Percentiles rank a stretch among this genome's conserved stretches.
Evolutionary conservation across 2,329 filamentous ascomycete species (phyloP).

Genomic region (Fusarium vanettenii): DNA sequence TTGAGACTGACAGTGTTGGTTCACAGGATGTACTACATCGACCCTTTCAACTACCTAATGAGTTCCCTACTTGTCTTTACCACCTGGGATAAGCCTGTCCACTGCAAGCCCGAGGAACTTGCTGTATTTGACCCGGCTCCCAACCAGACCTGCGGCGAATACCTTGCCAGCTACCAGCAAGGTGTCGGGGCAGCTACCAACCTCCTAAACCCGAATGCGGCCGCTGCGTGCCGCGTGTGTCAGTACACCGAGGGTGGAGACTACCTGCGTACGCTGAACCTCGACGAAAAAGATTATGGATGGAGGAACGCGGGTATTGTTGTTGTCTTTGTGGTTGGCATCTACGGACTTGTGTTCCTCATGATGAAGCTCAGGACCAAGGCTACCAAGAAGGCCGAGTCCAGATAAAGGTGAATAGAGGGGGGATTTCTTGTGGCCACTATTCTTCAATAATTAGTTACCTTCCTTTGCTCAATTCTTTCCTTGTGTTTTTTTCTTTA

Average conservation of each 20-base stretch:
- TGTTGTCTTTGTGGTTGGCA: conserved; percentile 62
- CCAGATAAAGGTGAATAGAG: background rate
- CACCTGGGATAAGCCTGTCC: background rate
- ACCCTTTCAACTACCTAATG: background rate
- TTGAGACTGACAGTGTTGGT: background rate
- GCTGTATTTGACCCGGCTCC: background rate
- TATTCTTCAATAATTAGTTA: background rate
- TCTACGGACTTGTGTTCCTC: conserved; percentile 55
- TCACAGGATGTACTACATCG: background rate
- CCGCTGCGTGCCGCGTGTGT: background rate
- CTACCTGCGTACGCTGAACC: conserved; percentile 66
- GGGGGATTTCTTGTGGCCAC: background rate
- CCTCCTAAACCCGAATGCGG: background rate
- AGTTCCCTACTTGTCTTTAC: background rate
- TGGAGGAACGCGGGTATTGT: conserved; percentile 71
- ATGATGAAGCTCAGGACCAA: conserved; percentile 56
- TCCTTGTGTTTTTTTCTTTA: background rate
- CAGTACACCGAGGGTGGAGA: conserved; percentile 63
- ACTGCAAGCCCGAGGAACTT: background rate
- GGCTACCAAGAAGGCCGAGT: conserved; percentile 47
- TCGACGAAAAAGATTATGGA: conserved; percentile 67
- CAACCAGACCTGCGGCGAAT: background rate
- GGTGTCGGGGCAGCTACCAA: background rate
- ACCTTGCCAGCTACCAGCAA: background rate
- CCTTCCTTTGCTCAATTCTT: background rate